phyloP scores from a whole-genome alignment of 2,329 filamentous ascomycete genomes.

The Aquanectria penicillioides region DNA sequence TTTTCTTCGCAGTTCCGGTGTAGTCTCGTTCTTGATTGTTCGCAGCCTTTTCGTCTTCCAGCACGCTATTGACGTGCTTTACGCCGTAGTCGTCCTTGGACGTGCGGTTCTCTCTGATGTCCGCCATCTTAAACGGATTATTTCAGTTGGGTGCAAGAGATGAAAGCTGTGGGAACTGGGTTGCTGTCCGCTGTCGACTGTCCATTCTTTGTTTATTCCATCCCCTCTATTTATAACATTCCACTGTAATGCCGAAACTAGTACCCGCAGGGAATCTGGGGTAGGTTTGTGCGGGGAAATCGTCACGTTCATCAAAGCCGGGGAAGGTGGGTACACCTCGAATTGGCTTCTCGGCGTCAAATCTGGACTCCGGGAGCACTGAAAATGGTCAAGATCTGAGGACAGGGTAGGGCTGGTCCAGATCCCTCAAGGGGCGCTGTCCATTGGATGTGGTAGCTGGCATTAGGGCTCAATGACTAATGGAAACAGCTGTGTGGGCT shows the following conservation, averaged over 20 bases:
- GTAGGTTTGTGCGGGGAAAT: slow-evolving; percentile 29
- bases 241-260: slow-evolving; percentile 13
- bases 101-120: slow-evolving; percentile 12
- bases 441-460: not conserved
- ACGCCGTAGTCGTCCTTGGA: slow-evolving; percentile 30
- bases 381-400: not conserved
- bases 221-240: slow-evolving; percentile 3
- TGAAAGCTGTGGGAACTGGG: not conserved
- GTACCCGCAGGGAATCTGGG: slow-evolving; percentile 23
- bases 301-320: slow-evolving; percentile 10
- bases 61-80: slow-evolving; percentile 35
- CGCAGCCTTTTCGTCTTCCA: slow-evolving; percentile 36
- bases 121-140: slow-evolving; percentile 4
- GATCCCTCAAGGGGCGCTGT: not conserved
- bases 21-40: slow-evolving; percentile 44
- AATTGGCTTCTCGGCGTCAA: slow-evolving; percentile 24
- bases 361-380: slow-evolving; percentile 28
- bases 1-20: slow-evolving; percentile 50
- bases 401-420: slow-evolving; percentile 3
- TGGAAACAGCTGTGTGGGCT: not conserved
- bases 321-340: slow-evolving; percentile 20
- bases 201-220: not conserved
- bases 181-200: not conserved
- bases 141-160: slow-evolving; percentile 19
- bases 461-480: slow-evolving; percentile 1